Evolutionary conservation across 2,329 filamentous ascomycete genomes (phyloP), one percentile per base, ranked within the genome.

Genomic region (Boeremia exigua): DNA sequence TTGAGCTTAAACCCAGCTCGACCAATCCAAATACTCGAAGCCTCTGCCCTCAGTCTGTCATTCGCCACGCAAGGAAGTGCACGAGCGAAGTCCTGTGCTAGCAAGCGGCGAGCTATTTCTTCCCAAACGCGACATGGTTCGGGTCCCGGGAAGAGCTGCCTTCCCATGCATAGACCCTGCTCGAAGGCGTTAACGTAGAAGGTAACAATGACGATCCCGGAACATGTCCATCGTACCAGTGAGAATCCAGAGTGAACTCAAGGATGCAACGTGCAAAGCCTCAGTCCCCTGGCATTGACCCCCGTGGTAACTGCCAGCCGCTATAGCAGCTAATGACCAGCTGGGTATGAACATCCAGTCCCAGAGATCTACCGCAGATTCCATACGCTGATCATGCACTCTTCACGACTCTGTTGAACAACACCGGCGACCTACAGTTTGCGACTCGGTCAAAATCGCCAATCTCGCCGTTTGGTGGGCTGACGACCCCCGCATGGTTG

Each of bases 361-460:
- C 32, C 38, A 33, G 37, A 9, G 29, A 39, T 34, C 29, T 59
- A 25, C 38, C 57, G 59, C 36, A 59, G 30, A 17, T 56, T 62
- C 60, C 62, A 62, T 14, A 65, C 58, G 48, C 55, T 62, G 38
- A 65, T 57, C 58, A 59, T 60, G 36, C 62, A 57, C 14, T 65
- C 56, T 27, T 51, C 53, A 12, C 53, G 50, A 17, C 60, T 50
- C 30, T 62, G 63, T 32, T 56, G 32, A 61, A 63, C 6, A 62
- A 63, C 23, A 54, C 34, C 1, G 62, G 58, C 12, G 63, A 58
- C 39, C 59, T 62, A 54, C 58, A 60, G 36, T 59, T 54, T 12
- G 54, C 46, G 6, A 56, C 37, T 47, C 54, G 51, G 38, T 58
- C 48, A 39, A 64, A 61, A 12, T 42, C 49, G 33, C 58, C 56